phyloP scores from a whole-genome alignment of 805 yeast species.

The Ogataea nitratoaversa region DNA sequence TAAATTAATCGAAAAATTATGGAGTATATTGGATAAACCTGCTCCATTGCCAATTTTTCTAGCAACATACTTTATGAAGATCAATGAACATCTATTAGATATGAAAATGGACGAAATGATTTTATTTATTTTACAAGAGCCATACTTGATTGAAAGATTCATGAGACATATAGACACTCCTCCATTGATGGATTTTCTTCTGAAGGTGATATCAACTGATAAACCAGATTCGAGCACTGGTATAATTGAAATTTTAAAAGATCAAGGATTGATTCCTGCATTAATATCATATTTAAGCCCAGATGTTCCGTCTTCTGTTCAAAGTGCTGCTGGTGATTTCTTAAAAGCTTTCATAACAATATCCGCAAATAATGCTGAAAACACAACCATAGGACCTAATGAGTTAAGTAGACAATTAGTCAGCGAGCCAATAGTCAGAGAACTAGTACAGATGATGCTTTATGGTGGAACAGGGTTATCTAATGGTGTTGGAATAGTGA shows the following conservation, averaged over 20 bases:
- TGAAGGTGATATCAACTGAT: constrained; percentile 89
- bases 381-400: constrained; percentile 93
- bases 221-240: constrained; percentile 88
- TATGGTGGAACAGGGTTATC: constrained; percentile 82
- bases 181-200: constrained; percentile 85
- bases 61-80: constrained; percentile 87
- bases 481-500: constrained; percentile 91
- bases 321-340: constrained; percentile 93
- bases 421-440: constrained; percentile 61
- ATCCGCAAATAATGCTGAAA: constrained; percentile 87
- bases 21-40: constrained; percentile 72
- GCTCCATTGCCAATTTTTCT: constrained; percentile 67
- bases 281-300: constrained; percentile 71
- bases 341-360: constrained; percentile 90
- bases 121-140: constrained; percentile 65
- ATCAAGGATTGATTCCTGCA: constrained; percentile 69
- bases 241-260: constrained; percentile 68
- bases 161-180: constrained; percentile 87
- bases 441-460: constrained; percentile 73
- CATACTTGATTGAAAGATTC: constrained; percentile 71
- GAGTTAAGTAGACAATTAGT: constrained; percentile 89
- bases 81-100: constrained; percentile 84
- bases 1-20: constrained; percentile 60
- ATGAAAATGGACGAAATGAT: constrained; percentile 80
- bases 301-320: constrained; percentile 62